Percentiles rank a stretch among this genome's conserved stretches.
Evolutionary conservation across 106 monocot species (phyloP).

Genomic region (Allium sativum): DNA sequence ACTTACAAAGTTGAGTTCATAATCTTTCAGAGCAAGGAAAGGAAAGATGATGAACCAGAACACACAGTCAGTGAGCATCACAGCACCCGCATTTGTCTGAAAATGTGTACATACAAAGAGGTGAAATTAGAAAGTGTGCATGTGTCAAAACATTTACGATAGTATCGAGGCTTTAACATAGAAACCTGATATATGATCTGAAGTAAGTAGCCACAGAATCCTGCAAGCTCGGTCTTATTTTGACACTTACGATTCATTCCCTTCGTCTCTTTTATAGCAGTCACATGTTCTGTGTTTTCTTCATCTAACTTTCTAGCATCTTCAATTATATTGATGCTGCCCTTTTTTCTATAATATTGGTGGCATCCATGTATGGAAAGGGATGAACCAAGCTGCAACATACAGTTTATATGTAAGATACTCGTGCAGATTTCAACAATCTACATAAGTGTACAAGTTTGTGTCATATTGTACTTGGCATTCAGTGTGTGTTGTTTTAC

Average conservation of each 20-base stretch:
- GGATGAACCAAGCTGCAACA: conserved; percentile 62
- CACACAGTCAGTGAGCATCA: conserved; percentile 89
- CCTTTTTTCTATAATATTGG: conserved; percentile 26
- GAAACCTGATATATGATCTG: conserved; percentile 92
- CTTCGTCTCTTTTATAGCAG: conserved; percentile 23
- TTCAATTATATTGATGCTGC: conserved; percentile 6
- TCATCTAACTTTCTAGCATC: conserved; percentile 26
- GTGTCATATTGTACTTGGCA: no score
- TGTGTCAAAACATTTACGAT: background rate
- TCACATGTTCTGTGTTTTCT: conserved; percentile 28
- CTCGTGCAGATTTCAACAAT: no score
- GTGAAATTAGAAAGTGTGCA: background rate
- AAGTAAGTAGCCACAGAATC: conserved; percentile 64
- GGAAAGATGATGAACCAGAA: conserved; percentile 97
- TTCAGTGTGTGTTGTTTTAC: no score
- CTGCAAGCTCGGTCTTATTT: conserved; percentile 38
- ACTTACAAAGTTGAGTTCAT: conserved; percentile 89
- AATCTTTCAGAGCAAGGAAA: conserved; percentile 77
- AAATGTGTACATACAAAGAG: conserved; percentile 3
- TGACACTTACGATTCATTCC: conserved; percentile 9
- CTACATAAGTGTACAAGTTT: no score
- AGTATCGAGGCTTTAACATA: background rate
- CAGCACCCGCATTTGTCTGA: conserved; percentile 97
- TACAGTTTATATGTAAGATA: background rate
- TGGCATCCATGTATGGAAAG: conserved; percentile 78